Base-by-base conservation (phyloP, 805 yeast genomes). In the Blastobotrys muscicola region DNA sequence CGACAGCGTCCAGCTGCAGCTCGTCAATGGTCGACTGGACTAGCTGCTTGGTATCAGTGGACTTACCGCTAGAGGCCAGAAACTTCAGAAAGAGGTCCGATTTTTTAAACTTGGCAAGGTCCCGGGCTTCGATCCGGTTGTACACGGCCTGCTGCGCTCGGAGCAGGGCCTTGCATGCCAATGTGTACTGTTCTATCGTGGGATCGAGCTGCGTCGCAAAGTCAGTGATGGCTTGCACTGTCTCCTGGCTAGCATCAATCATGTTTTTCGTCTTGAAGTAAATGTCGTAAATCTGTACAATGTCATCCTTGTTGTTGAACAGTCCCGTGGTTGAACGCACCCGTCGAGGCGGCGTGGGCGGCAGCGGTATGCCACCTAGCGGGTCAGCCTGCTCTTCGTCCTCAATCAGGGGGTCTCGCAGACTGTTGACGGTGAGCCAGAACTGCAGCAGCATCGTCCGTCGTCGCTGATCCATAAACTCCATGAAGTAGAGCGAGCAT, bases 391-490 rank as follows among this genome's bases (percentile, higher is more conserved):
- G 35, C 8, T 49, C 49, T 4, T 56, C 45, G 33, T 57, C 64
- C 4, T 56, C 48, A 1, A 74, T 82, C 12, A 87, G 59, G 0
- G 96, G 95, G 39, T 82, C 82, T 52, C 78, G 76, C 33, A 85
- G 70, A 0, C 73, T 68, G 47, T 85, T 82, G 2, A 85, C 80
- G 2, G 75, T 71, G 3, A 73, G 57, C 85, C 87, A 83, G 47
- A 76, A 78, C 36, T 78, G 79, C 3, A 85, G 54, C 26, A 78
- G 55, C 0, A 61, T 62, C 1, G 69, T 60, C 38, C 75, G 59
- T 3, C 65, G 59, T 13, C 76, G 54, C 40, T 68, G 70, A 29
- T 74, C 76, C 80, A 78, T 74, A 50, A 70, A 77, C 41, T 71
- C 76, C 64, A 66, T 70, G 47, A 77, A 77, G 39, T 65, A 70